Evolutionary conservation across 192 early-diverging fungal genomes (phyloP).

Genomic region (Coemansia brasiliensis): DNA sequence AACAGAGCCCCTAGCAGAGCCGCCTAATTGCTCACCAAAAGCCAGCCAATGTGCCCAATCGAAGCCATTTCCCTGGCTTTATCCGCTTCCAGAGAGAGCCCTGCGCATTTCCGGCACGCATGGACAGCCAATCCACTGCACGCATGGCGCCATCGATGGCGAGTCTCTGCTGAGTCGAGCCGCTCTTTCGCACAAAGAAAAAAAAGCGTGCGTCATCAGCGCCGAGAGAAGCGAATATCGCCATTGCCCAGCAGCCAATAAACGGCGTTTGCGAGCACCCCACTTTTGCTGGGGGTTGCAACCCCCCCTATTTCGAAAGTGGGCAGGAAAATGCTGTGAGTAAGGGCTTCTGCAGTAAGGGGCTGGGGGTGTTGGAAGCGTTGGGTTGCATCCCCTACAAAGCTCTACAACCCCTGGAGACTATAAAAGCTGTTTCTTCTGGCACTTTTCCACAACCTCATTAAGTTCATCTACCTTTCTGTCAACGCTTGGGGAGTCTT

Average conservation of each 20-base stretch:
- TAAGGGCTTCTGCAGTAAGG: slow-evolving; percentile 8
- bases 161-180: slow-evolving; percentile 6
- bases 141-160: slow-evolving; percentile 16
- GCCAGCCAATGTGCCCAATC: background rate
- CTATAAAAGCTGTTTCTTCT: slow-evolving; percentile 5
- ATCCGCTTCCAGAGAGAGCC: background rate
- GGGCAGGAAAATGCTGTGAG: background rate
- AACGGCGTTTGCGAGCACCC: slow-evolving; percentile 10
- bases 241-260: slow-evolving; percentile 11
- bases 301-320: background rate
- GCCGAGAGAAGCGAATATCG: background rate
- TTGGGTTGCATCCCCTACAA: slow-evolving; percentile 1
- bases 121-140: slow-evolving; percentile 3
- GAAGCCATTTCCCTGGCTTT: background rate
- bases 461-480: background rate
- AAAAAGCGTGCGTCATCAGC: slow-evolving; percentile 3
- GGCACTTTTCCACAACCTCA: background rate
- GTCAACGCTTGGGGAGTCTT: background rate
- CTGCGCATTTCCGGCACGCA: background rate
- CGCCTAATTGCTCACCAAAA: slow-evolving; percentile 15
- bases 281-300: slow-evolving; percentile 1
- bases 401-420: background rate
- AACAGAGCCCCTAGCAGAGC: background rate
- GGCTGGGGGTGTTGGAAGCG: slow-evolving; percentile 6
- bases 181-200: slow-evolving; percentile 2